A percentile compares a stretch with the other conserved stretches of the same genome.
Conservation (phyloP, 2,329 filamentous ascomycete species). For the Colletotrichum australisinense region DNA sequence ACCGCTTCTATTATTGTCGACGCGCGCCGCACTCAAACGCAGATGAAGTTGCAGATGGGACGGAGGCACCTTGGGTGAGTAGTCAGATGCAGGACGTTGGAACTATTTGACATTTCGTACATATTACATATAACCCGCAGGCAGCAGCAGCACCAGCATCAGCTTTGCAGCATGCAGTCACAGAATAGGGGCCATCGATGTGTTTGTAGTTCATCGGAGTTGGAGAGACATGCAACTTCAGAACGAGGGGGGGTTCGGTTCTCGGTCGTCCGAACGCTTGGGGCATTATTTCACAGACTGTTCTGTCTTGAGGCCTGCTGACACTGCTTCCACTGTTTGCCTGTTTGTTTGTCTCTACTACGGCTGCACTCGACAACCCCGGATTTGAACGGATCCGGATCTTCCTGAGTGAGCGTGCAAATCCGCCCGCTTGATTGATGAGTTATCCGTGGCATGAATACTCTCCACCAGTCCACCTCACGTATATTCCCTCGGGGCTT, state of each 20-base stretch:
- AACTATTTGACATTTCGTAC: background rate
- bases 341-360: background rate
- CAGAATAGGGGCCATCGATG: background rate
- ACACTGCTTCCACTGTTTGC: background rate
- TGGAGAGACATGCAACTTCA: constrained; percentile 8
- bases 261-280: constrained; percentile 32
- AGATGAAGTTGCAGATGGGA: background rate
- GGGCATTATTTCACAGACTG: background rate
- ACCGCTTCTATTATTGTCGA: background rate
- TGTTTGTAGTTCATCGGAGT: constrained; percentile 5
- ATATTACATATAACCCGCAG: background rate
- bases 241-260: background rate
- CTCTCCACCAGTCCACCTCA: no score
- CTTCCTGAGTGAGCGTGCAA: no score
- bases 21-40: background rate
- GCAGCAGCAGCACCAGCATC: no score
- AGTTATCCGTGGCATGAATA: no score
- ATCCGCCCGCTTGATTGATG: no score
- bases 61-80: no score
- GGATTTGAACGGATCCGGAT: background rate
- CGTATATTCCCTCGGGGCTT: no score
- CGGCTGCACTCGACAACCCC: background rate
- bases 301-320: background rate
- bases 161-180: background rate
- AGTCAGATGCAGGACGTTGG: no score